These are phyloP conservation scores for Cladophialophora immunda DNA, from an alignment of 2,329 filamentous ascomycete species.

Conservation along the genomic window DNA sequence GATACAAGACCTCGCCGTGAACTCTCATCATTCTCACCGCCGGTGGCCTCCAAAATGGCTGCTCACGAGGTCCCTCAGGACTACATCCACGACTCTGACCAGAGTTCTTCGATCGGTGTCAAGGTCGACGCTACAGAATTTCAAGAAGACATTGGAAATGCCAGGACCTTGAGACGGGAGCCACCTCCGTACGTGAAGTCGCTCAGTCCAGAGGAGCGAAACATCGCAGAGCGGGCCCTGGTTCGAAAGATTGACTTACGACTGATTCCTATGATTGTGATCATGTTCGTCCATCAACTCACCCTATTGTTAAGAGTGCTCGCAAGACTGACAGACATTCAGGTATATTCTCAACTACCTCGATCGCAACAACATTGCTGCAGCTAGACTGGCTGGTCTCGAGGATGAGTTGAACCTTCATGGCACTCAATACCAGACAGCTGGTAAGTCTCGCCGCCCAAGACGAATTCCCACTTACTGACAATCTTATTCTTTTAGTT, in stretches of 20 bases:
- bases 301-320: constrained; percentile 46
- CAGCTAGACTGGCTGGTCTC: constrained; percentile 62
- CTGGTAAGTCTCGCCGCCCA: constrained; percentile 40
- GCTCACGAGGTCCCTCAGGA: constrained; percentile 20
- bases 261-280: constrained; percentile 72
- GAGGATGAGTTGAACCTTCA: constrained; percentile 52
- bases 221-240: constrained; percentile 64
- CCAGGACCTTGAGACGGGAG: constrained; percentile 10
- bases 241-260: constrained; percentile 75
- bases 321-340: constrained; percentile 50
- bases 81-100: constrained; percentile 21
- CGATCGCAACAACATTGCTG: constrained; percentile 67
- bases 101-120: constrained; percentile 10
- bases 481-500: constrained; percentile 44
- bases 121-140: constrained; percentile 17
- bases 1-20: not conserved
- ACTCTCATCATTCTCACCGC: not conserved
- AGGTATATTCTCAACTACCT: constrained; percentile 78
- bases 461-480: not conserved
- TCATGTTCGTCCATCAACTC: constrained; percentile 72
- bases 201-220: constrained; percentile 59
- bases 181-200: constrained; percentile 31
- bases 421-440: constrained; percentile 42
- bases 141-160: constrained; percentile 14
- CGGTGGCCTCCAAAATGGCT: not conserved